Evolutionary conservation across 2,329 filamentous ascomycete species (phyloP).

Genomic region (Beauveria rudraprayagi): DNA sequence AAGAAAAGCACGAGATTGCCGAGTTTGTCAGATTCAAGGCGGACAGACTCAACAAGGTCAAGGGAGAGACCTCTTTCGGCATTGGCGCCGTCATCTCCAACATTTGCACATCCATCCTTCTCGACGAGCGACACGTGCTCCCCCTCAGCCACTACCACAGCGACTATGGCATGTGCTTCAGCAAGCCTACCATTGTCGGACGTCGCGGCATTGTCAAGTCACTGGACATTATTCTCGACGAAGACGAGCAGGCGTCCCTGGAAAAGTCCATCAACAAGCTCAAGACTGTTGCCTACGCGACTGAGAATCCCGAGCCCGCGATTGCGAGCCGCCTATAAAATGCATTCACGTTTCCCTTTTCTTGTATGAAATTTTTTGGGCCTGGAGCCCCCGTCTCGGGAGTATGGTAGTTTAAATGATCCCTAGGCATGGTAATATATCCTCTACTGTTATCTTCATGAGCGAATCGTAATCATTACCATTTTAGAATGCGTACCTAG

Average conservation of each 20-base stretch:
- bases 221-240: conserved; percentile 4
- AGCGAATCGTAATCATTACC: neutral
- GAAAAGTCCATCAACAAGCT: conserved; percentile 11
- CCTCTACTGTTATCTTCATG: conserved; percentile 4
- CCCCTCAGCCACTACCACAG: conserved; percentile 42
- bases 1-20: conserved; percentile 38
- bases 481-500: too few species aligned
- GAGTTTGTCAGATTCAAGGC: conserved; percentile 42
- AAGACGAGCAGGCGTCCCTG: conserved; percentile 11
- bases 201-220: conserved; percentile 30
- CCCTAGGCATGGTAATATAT: conserved; percentile 10
- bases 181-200: conserved; percentile 40
- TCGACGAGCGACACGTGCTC: conserved; percentile 37
- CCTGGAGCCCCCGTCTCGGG: conserved; percentile 1
- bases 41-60: conserved; percentile 26
- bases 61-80: conserved; percentile 43
- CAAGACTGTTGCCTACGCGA: conserved; percentile 9
- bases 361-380: neutral
- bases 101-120: conserved; percentile 42
- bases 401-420: conserved; percentile 8
- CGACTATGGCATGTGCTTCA: conserved; percentile 39
- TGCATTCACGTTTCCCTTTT: neutral
- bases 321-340: conserved; percentile 7
- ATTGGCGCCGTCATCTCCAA: conserved; percentile 38
- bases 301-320: conserved; percentile 8